Base-by-base conservation (phyloP, 495 filamentous ascomycete genomes). In the Aspergillus sclerotiicarbonarius region DNA sequence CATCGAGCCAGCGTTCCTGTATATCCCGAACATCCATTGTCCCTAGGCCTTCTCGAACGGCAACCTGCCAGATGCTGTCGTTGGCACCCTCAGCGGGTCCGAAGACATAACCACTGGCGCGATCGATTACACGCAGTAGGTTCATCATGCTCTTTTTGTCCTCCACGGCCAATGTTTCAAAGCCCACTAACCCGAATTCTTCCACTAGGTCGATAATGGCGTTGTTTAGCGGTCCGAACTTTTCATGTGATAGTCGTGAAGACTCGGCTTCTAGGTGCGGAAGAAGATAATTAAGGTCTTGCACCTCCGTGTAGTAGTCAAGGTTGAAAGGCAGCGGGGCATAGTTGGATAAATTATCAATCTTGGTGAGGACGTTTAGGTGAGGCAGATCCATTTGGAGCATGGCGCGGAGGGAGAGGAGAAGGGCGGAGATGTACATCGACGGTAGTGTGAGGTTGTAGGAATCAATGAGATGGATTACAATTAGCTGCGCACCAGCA, bases 241-340 rank as follows among this genome's bases (percentile, higher is more conserved):
- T 96, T 9, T 76, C 74, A 60, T 84, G 82, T 6, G 81, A 79
- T 51, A 79, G 83, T 58, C 63, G 79, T 57, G 78, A 86, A 62
- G 71, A 73, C 44, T 83, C 85, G 20, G 79, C 77, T 58, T 87
- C 82, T 12, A 98, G 84, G 49, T 87, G 77, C 0, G 93, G 91
- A 8, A 94, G 80, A 16, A 98, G 83, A 61, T 96, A 90, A 3
- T 79, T 80, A 6, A 98, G 84, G 56, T 96, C 91, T 72, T 98
- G 91, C n/a, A 97, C 92, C 67, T 98, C 94, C 52, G 94, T 96
- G 73, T 98, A 98, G 70, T 85, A 98, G 61, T 96, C 91, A 35
- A 98, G 83, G 62, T 93, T 92, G 79, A 98, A 97, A 0, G 91
- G 90, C 0, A 98, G 84, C 8, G 87, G 83, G 43, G 87, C 82